Base-by-base conservation (phyloP, 148 eudicot species). In the Gaultheria prostrata region DNA sequence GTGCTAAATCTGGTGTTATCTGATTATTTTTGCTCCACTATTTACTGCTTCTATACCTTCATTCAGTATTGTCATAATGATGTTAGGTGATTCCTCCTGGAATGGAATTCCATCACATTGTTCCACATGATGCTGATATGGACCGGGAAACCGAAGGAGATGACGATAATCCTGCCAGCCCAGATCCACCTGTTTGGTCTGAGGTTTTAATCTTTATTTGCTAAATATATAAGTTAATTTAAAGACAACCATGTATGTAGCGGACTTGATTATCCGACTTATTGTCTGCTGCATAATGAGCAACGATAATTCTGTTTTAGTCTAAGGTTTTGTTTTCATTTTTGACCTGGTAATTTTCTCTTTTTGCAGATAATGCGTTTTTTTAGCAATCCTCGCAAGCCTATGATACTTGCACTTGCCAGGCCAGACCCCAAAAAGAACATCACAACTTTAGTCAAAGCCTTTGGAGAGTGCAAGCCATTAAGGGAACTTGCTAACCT, bases 341-440 rank as follows among this genome's bases (percentile, higher is more conserved):
- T 53, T 57, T 57, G 3, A 59, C 63, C 17, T 30, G 63, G n/a
- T 28, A 14, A 39, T 79, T 57, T 79, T 21, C 17, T 28, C 18
- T 56, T 48, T 17, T 79, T 85, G 84, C 91, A 95, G 98, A 90
- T 95, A 80, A 95, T 95, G 98, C 95, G 98, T 46, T 95, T 95
- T 88, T 95, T 95, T 84, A 85, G 93, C 74, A 95, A 95, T 87
- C 95, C 97, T 80, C 87, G 95, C 83, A 95, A 95, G 84, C 98
- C 98, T 18, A 93, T 95, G 98, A 93, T 95, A 54, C 93, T 95
- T 79, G 98, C 98, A 76, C 94, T 95, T 78, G 98, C 97, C 78
- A 92, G 98, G 94, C 98, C 98, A 49, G 98, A 95, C 88, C 98
- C 98, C 0, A 95, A 95, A 86, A 95, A 95, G 88, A 95, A 95